phyloP scores from a whole-genome alignment of 2,329 filamentous ascomycete genomes.

The Cordyceps javanica region DNA sequence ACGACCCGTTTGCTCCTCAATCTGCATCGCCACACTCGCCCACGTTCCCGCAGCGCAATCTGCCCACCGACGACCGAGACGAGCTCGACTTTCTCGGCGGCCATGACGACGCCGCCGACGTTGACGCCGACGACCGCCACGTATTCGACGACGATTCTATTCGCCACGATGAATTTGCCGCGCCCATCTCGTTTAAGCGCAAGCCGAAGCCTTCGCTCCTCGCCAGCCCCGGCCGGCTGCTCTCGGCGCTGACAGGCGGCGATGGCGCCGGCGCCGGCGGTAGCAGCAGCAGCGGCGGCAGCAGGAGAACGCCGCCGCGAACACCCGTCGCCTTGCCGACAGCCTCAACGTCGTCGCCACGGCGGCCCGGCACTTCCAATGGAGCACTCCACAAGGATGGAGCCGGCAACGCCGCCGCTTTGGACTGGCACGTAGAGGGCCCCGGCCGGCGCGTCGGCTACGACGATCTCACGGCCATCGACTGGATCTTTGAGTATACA shows the following conservation, averaged over 20 bases:
- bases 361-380: not conserved
- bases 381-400: not conserved
- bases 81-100: constrained; percentile 39
- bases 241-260: constrained; percentile 42
- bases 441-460: constrained; percentile 88
- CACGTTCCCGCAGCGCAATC: constrained; percentile 17
- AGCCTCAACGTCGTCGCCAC: not conserved
- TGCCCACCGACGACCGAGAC: constrained; percentile 36
- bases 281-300: constrained; percentile 10
- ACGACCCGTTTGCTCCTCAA: constrained; percentile 29
- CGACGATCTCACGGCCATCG: constrained; percentile 93
- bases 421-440: constrained; percentile 87
- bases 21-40: constrained; percentile 29
- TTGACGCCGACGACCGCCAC: constrained; percentile 23
- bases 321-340: not conserved
- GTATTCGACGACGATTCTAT: constrained; percentile 53
- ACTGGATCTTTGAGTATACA: constrained; percentile 99
- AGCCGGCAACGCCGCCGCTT: constrained; percentile 36
- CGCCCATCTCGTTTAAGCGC: constrained; percentile 65
- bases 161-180: constrained; percentile 36
- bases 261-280: constrained; percentile 15
- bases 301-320: constrained; percentile 18
- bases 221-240: constrained; percentile 40
- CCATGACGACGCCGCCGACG: constrained; percentile 32
- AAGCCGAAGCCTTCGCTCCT: constrained; percentile 49